Evolutionary conservation across 2,329 filamentous ascomycete genomes (phyloP), one percentile per base, ranked within the genome.

Genomic region (Huntiella omanensis): DNA sequence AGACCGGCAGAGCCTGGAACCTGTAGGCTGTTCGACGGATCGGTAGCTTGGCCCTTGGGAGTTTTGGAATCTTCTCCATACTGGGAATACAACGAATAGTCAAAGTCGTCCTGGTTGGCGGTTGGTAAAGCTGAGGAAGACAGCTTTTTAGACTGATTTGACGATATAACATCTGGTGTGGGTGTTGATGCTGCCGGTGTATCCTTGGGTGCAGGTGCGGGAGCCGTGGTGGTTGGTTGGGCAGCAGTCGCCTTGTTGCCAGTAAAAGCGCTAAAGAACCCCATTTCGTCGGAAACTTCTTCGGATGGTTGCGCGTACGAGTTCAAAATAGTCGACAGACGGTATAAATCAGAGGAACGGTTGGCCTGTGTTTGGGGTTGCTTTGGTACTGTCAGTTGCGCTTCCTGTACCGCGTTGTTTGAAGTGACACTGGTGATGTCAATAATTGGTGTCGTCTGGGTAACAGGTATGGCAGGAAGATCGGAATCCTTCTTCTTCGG

Each of bases 271-370:
- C 28, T 43, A 12, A 43, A 43, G 12, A 43, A 33, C 7, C 40
- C 40, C 40, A 43, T 43, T 35, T 41, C 40, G 47, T 50, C 37
- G 28, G 34, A 12, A 22, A 28, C 22, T 32, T 66, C 67, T 38
- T 63, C 64, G 5, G 64, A 65, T 40, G 62, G 65, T 51, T 62
- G 59, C 43, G 68, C 68, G 54, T 75, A 75, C 15, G 71, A 70
- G 8, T 69, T 73, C 33, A 75, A 53, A 8, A 75, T 58, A 55
- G 70, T 75, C 11, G 65, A 70, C 44, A 75, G 58, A 7, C 71
- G 65, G 12, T 33, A 46, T 16, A 32, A 19, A 13, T 49, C 48
- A 37, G 68, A 67, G 33, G 43, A 19, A 3, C 56, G 58, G 40
- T 55, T 28, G 22, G 22, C 22, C 8, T 28, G 22, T 28, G 22